A percentile compares a stretch with the other conserved stretches of the same genome.
These are phyloP conservation scores for Taphrina populina DNA, from an alignment of 1,139 yeast species.

Conservation along the genomic window DNA sequence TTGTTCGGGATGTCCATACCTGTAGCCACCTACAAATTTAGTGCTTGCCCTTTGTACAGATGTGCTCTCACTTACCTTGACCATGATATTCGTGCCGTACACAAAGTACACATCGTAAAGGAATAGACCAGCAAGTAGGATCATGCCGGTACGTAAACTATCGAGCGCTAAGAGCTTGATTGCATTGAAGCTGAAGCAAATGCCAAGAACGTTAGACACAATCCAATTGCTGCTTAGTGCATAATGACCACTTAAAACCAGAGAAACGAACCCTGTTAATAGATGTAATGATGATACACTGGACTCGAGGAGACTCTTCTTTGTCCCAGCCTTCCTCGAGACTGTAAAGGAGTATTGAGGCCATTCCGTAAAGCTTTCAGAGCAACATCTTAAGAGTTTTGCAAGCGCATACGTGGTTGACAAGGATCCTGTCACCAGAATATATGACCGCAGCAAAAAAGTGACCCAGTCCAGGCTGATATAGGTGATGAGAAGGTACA, in stretches of 20 bases:
- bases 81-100: conserved; percentile 62
- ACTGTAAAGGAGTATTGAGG: conserved; percentile 39
- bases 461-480: conserved; percentile 12
- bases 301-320: not conserved
- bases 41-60: no score
- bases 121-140: conserved; percentile 55
- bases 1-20: conserved; percentile 58
- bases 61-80: conserved; percentile 50
- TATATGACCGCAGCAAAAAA: not conserved
- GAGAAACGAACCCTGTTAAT: not conserved
- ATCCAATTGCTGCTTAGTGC: conserved; percentile 46
- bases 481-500: conserved; percentile 5
- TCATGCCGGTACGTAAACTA: conserved; percentile 51
- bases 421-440: conserved; percentile 14
- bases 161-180: conserved; percentile 46
- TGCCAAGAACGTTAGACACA: conserved; percentile 47
- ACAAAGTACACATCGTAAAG: conserved; percentile 67
- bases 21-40: conserved; percentile 47
- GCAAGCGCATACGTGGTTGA: conserved; percentile 41
- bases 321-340: conserved; percentile 5
- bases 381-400: no score
- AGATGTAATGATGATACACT: not conserved
- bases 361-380: conserved; percentile 42
- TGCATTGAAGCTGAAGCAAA: conserved; percentile 48
- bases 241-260: conserved; percentile 41